These are phyloP conservation scores for Plasmodium chabaudi DNA, from an alignment of 169 alveolate genomes.

Conservation along the genomic window DNA sequence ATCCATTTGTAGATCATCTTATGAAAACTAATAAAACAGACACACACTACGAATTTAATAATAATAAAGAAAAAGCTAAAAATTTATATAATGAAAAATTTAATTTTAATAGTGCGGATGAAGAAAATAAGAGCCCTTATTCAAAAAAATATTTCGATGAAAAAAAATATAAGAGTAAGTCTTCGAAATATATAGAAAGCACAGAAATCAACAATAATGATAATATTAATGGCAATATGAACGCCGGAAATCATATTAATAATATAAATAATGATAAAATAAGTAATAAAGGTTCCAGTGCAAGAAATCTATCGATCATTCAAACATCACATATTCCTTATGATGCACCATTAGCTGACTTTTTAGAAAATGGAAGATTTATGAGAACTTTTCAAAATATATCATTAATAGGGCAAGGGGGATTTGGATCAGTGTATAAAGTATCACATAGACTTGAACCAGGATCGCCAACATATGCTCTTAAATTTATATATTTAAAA, in stretches of 20 bases:
- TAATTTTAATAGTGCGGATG: conserved; percentile 9
- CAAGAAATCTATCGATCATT: conserved; percentile 20
- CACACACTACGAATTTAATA: background rate
- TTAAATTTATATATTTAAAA: conserved; percentile 87
- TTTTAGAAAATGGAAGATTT: conserved; percentile 91
- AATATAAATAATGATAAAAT: conserved; percentile 20
- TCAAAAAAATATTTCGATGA: conserved; percentile 22
- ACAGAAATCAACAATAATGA: conserved; percentile 13
- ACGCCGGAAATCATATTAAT: background rate
- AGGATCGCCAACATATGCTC: conserved; percentile 91
- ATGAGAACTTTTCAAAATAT: conserved; percentile 87
- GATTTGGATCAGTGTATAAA: conserved; percentile 91
- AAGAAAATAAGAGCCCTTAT: conserved; percentile 9
- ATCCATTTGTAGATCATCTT: conserved; percentile 40
- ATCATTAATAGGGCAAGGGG: conserved; percentile 91
- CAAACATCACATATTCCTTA: conserved; percentile 72
- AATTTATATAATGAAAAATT: background rate
- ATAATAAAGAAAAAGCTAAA: conserved; percentile 1
- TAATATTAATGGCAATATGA: conserved; percentile 15
- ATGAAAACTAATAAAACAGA: conserved; percentile 31
- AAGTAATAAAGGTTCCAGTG: conserved; percentile 47
- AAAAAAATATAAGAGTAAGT: conserved; percentile 22
- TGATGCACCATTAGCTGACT: conserved; percentile 75
- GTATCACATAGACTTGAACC: conserved; percentile 92
- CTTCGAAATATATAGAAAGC: conserved; percentile 14